Percentiles rank a stretch among this genome's conserved stretches.
These are phyloP conservation scores for Corchorus olitorius DNA, from an alignment of 345 rosid species.

Conservation along the genomic window DNA sequence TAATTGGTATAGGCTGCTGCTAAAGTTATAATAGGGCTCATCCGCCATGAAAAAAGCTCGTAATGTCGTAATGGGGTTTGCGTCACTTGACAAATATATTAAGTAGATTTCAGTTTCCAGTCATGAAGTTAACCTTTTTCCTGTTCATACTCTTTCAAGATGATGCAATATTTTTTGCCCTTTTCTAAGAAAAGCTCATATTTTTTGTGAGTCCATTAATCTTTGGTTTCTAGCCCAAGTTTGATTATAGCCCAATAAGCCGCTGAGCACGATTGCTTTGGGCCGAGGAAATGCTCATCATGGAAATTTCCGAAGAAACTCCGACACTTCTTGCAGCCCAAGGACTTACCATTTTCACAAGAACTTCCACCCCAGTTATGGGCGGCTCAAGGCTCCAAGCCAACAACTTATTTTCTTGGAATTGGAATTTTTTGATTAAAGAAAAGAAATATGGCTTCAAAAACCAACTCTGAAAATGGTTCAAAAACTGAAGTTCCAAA, in stretches of 20 bases:
- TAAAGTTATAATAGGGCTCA: neutral
- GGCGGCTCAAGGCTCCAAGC: no score
- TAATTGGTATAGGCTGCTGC: neutral
- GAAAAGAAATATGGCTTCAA: conserved; percentile 21
- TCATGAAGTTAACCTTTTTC: neutral
- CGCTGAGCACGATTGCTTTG: no score
- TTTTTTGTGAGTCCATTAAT: neutral
- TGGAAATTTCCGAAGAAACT: no score
- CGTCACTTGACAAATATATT: neutral
- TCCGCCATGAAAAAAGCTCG: neutral
- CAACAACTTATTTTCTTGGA: neutral
- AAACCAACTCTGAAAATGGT: conserved; percentile 35
- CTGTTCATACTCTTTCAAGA: neutral
- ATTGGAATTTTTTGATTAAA: neutral
- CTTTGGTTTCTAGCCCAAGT: no score
- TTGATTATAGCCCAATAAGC: no score
- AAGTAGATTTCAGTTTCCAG: neutral
- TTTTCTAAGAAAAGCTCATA: neutral
- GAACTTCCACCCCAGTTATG: no score
- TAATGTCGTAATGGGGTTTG: neutral
- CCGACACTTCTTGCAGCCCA: no score
- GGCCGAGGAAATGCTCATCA: no score
- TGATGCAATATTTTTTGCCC: neutral
- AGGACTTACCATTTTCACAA: no score
- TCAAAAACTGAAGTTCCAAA: conserved; percentile 19